Evolutionary conservation across 768 basidiomycete genomes (phyloP), one percentile per base, ranked within the genome.

Genomic region (Mycena floridula): DNA sequence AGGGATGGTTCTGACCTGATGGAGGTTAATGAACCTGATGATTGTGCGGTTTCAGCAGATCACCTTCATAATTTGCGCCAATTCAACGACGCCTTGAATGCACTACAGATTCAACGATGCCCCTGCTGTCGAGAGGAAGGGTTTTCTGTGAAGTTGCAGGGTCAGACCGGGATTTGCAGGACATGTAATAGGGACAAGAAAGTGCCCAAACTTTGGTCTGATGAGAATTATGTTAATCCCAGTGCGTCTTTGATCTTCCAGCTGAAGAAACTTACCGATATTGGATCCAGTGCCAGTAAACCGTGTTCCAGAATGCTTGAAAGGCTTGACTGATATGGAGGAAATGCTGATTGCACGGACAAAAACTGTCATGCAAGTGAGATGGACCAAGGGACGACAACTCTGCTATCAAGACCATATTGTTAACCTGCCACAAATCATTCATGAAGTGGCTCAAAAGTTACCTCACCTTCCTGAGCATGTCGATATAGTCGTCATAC

Each of bases 321-420:
- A 9, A n/a, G 28, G 28, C 9, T 30, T 30, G 28, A 30, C 28
- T 9, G 28, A 30, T 30, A 30, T 30, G 28, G 28, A 30, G n/a
- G 28, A 30, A 30, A 9, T 30, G n/a, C 28, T 30, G 9, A 30
- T 30, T 30, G 45, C 49, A 9, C 49, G 49, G 2, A 16, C 25
- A 23, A 50, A 50, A 42, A 9, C 47, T 5, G 46, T 51, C 2
- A 51, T 51, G 50, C 46, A 51, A 27, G 50, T 52, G 18, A 39
- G 43, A 5, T 49, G 44, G 40, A 52, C 50, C 11, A 28, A 35
- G 11, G 47, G 50, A 23, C 47, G 37, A 2, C 47, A 52, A 12
- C 44, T 52, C 12, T 42, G 47, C 37, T 52, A 52, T 24, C 42
- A 43, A 5, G 50, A 51, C 27, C 46, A 51, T 25, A 48, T 51